Conservation (phyloP, 1,284 basidiomycete species). For the Irpex sp. region DNA sequence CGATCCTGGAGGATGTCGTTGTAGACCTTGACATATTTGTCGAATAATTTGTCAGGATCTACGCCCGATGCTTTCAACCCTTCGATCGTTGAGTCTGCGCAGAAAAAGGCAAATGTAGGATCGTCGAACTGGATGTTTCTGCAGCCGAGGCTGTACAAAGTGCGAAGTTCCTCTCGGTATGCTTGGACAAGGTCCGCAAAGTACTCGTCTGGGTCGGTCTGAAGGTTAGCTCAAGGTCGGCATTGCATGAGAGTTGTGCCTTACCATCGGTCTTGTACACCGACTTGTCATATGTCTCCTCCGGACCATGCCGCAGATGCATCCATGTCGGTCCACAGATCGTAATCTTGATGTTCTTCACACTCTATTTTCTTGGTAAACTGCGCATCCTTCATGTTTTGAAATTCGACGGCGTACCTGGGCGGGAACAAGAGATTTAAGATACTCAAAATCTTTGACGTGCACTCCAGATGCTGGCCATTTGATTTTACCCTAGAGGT, state of each 20-base stretch:
- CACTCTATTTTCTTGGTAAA: slow-evolving; percentile 27
- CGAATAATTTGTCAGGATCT: slow-evolving; percentile 58
- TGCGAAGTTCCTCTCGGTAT: slow-evolving; percentile 68
- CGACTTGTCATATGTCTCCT: slow-evolving; percentile 51
- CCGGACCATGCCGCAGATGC: slow-evolving; percentile 63
- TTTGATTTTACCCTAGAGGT: slow-evolving; percentile 53
- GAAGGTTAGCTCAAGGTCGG: background rate
- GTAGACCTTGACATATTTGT: slow-evolving; percentile 66
- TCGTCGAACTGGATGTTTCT: slow-evolving; percentile 76
- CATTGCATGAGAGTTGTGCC: slow-evolving; percentile 8
- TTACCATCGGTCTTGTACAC: slow-evolving; percentile 60
- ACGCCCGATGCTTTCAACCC: slow-evolving; percentile 57
- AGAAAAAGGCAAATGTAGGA: slow-evolving; percentile 64
- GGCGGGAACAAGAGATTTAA: slow-evolving; percentile 50
- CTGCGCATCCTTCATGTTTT: background rate
- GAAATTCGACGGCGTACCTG: slow-evolving; percentile 36
- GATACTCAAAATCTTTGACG: slow-evolving; percentile 53
- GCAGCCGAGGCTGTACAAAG: slow-evolving; percentile 71
- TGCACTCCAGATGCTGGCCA: slow-evolving; percentile 56
- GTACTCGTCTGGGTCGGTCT: slow-evolving; percentile 48
- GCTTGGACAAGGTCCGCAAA: slow-evolving; percentile 69
- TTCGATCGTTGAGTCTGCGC: slow-evolving; percentile 51
- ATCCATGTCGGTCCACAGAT: slow-evolving; percentile 75
- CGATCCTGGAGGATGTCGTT: slow-evolving; percentile 59
- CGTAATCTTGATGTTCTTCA: slow-evolving; percentile 67